Conservation (phyloP, 805 yeast species). For the Tetrapisispora iriomotensis region DNA sequence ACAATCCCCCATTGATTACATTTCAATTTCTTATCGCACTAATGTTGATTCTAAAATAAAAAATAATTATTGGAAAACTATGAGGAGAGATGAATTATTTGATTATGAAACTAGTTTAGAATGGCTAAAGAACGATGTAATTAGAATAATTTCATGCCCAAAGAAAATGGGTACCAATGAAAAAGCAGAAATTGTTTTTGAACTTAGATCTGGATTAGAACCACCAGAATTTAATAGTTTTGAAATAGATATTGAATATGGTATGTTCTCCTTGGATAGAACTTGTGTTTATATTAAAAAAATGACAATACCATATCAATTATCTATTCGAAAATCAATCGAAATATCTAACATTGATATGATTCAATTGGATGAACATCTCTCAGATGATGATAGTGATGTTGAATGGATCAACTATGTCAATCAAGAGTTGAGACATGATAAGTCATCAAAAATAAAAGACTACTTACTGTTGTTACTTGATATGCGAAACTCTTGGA, state of each 20-base stretch:
- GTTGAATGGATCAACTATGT: slow-evolving; percentile 25
- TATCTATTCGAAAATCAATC: slow-evolving; percentile 43
- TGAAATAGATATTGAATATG: slow-evolving; percentile 22
- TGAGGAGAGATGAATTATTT: slow-evolving; percentile 21
- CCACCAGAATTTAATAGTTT: slow-evolving; percentile 18
- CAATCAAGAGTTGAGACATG: slow-evolving; percentile 8
- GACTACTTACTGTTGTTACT: slow-evolving; percentile 57
- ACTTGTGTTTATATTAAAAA: slow-evolving; percentile 17
- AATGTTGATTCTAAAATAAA: slow-evolving; percentile 19
- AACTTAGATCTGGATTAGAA: slow-evolving; percentile 17
- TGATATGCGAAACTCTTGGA: slow-evolving; percentile 79
- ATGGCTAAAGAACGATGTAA: slow-evolving; percentile 15
- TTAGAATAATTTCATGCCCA: slow-evolving; percentile 15
- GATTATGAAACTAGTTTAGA: slow-evolving; percentile 19
- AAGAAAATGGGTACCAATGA: slow-evolving; percentile 17
- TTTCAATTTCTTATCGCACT: slow-evolving; percentile 15
- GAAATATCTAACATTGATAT: slow-evolving; percentile 66
- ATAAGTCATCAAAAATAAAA: slow-evolving; percentile 22
- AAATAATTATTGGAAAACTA: slow-evolving; percentile 23
- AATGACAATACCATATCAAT: slow-evolving; percentile 19
- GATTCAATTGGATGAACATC: slow-evolving; percentile 40
- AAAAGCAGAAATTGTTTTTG: slow-evolving; percentile 14
- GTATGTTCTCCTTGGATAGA: slow-evolving; percentile 13
- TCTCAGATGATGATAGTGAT: slow-evolving; percentile 13
- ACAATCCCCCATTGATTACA: slow-evolving; percentile 17